These are phyloP conservation scores for Microdochium trichocladiopsis DNA, from an alignment of 2,329 filamentous ascomycete species.

Conservation along the genomic window DNA sequence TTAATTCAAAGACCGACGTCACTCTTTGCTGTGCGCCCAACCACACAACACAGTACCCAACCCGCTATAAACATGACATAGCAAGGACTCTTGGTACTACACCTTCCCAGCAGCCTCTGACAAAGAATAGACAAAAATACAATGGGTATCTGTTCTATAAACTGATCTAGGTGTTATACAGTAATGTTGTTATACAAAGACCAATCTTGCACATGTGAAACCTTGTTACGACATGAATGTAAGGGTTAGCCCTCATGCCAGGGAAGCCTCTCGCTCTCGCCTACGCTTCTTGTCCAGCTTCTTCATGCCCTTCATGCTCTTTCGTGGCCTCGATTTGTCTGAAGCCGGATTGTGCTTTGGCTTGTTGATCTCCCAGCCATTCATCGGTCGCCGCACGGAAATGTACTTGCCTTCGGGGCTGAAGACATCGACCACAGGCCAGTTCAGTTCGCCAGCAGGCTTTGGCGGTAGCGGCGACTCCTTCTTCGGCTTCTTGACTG, in stretches of 20 bases:
- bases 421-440: conserved; percentile 77
- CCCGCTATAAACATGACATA: too few species aligned
- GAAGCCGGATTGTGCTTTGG: conserved; percentile 41
- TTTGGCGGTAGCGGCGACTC: conserved; percentile 3
- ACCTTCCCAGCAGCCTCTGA: too few species aligned
- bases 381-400: conserved; percentile 58
- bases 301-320: conserved; percentile 61
- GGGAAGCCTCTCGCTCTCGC: conserved; percentile 9
- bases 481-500: conserved; percentile 5
- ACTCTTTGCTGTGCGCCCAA: too few species aligned
- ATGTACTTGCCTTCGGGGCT: conserved; percentile 80
- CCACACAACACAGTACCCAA: too few species aligned
- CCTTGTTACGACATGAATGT: too few species aligned
- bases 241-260: neutral
- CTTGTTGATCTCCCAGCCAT: conserved; percentile 60
- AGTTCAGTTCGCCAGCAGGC: conserved; percentile 27
- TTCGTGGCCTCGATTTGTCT: conserved; percentile 50
- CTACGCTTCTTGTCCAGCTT: conserved; percentile 38
- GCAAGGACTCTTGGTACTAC: too few species aligned
- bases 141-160: neutral
- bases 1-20: too few species aligned
- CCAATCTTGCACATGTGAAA: too few species aligned
- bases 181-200: neutral
- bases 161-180: too few species aligned
- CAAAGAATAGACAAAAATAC: neutral